Evolutionary conservation across 2,329 filamentous ascomycete genomes (phyloP).

Genomic region (Penicillium verrucosum): DNA sequence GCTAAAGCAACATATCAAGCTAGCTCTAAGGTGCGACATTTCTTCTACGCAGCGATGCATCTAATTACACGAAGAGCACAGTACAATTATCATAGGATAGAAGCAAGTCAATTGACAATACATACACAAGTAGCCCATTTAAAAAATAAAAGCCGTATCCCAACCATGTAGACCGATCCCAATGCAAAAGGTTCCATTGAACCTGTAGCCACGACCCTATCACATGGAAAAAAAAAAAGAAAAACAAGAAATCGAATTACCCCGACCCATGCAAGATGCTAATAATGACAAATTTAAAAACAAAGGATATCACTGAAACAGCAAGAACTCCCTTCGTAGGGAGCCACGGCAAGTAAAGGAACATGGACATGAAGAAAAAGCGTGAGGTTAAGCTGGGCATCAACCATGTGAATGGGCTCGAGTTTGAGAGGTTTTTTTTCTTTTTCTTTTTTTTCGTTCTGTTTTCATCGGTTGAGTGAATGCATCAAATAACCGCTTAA

Average conservation of each 20-base stretch:
- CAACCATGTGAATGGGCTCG: neutral
- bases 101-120: constrained; percentile 15
- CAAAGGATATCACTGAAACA: constrained; percentile 21
- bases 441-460: neutral
- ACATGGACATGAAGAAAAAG: constrained; percentile 2
- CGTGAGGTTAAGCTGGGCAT: neutral
- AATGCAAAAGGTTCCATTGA: constrained; percentile 17
- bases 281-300: constrained; percentile 12
- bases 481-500: neutral
- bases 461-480: neutral
- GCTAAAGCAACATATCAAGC: neutral
- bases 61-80: constrained; percentile 2
- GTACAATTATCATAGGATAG: neutral
- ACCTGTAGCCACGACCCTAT: constrained; percentile 9
- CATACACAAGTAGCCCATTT: constrained; percentile 2
- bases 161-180: constrained; percentile 25
- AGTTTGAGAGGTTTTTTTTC: neutral
- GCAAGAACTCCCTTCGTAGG: constrained; percentile 7
- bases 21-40: neutral
- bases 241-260: constrained; percentile 16
- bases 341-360: neutral
- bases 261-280: constrained; percentile 25
- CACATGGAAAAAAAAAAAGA: constrained; percentile 2
- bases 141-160: constrained; percentile 10
- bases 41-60: neutral